These are phyloP conservation scores for Globisporangium irregulare DNA, from an alignment of 352 stramenopile species.

Conservation along the genomic window DNA sequence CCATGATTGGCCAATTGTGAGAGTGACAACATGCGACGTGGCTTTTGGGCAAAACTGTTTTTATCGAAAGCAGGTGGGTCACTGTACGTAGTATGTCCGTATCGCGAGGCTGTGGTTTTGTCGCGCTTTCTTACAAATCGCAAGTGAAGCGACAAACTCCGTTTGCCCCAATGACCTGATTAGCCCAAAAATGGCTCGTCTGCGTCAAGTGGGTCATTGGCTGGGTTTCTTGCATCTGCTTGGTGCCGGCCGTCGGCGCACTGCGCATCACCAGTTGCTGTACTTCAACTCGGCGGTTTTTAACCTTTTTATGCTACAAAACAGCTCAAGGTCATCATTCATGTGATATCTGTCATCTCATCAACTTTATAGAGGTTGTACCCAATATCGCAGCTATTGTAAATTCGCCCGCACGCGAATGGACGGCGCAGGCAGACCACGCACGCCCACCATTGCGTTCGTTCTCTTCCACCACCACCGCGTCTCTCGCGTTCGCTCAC, in stretches of 20 bases:
- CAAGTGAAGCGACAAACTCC: background rate
- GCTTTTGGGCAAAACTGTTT: background rate
- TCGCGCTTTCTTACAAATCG: too few species aligned
- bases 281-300: background rate
- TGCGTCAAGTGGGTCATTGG: background rate
- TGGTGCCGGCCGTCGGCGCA: background rate
- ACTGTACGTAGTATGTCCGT: too few species aligned
- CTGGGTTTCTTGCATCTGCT: background rate
- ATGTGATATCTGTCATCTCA: too few species aligned
- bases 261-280: conserved; percentile 9
- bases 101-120: too few species aligned
- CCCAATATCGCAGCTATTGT: background rate
- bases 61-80: too few species aligned
- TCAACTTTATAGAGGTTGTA: background rate
- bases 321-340: too few species aligned
- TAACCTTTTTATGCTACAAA: background rate
- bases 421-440: background rate
- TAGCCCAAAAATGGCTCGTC: background rate
- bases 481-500: background rate
- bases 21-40: conserved; percentile 12
- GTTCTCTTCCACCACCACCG: background rate
- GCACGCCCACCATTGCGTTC: background rate
- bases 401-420: background rate
- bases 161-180: background rate
- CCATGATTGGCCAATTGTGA: background rate